Percentiles rank a stretch among this genome's conserved stretches.
Conservation (phyloP, 1,284 basidiomycete genomes). For the Fomes fomentarius region DNA sequence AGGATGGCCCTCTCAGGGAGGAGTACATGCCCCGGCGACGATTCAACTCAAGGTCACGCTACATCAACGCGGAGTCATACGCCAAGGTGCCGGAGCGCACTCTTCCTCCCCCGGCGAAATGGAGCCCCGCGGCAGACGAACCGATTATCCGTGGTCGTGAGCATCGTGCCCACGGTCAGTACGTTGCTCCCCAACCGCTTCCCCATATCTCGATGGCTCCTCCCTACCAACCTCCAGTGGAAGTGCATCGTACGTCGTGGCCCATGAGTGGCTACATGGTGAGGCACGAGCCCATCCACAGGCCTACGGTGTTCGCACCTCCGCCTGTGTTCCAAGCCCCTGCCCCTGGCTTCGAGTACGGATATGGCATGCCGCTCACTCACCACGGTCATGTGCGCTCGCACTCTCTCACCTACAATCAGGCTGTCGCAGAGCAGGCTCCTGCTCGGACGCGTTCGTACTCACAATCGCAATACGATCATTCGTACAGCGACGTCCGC, state of each 20-base stretch:
- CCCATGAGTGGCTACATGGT: constrained; percentile 20
- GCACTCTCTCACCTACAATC: constrained; percentile 57
- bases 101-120: constrained; percentile 76
- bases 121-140: constrained; percentile 78
- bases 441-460: constrained; percentile 60
- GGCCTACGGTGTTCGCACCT: constrained; percentile 27
- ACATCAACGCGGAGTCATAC: constrained; percentile 24
- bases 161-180: constrained; percentile 55
- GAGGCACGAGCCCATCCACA: constrained; percentile 25
- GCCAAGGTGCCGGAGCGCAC: constrained; percentile 32
- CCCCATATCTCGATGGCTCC: constrained; percentile 30
- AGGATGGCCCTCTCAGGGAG: constrained; percentile 77
- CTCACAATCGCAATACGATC: constrained; percentile 60
- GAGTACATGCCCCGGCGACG: constrained; percentile 78
- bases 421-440: constrained; percentile 46
- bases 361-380: constrained; percentile 29
- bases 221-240: constrained; percentile 29
- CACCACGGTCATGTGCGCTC: constrained; percentile 52
- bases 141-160: constrained; percentile 60
- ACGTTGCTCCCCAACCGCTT: constrained; percentile 65
- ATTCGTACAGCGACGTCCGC: constrained; percentile 48
- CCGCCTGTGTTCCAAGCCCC: constrained; percentile 34
- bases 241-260: constrained; percentile 30
- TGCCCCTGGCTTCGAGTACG: constrained; percentile 44
- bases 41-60: constrained; percentile 38